Percentiles rank a stretch among this genome's conserved stretches.
phyloP scores from a whole-genome alignment of 2,329 filamentous ascomycete species.

The Helotiales sp. region DNA sequence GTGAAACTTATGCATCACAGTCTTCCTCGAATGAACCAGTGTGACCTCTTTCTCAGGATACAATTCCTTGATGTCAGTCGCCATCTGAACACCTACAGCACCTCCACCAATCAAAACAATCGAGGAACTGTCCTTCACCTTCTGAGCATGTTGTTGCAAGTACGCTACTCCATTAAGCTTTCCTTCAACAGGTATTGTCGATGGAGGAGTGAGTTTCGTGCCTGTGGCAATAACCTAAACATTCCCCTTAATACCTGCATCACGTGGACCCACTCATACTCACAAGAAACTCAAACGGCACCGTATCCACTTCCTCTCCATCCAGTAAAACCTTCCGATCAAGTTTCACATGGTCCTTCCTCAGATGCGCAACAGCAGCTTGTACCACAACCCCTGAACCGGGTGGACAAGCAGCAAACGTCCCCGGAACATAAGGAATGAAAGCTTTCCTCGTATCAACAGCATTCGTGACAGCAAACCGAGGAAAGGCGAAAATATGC shows the following conservation, averaged over 20 bases:
- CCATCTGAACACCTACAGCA: conserved; percentile 50
- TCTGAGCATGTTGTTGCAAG: conserved; percentile 34
- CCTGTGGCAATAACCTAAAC: conserved; percentile 48
- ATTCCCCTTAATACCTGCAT: conserved; percentile 29
- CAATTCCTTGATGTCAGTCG: conserved; percentile 46
- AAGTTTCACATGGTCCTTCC: not conserved
- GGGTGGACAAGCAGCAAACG: not conserved
- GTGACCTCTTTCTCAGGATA: conserved; percentile 48
- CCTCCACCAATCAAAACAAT: conserved; percentile 45
- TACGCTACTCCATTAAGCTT: conserved; percentile 34
- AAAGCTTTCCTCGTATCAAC: conserved; percentile 47
- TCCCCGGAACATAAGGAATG: conserved; percentile 42
- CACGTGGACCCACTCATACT: no score
- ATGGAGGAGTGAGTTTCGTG: conserved; percentile 35
- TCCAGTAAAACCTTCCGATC: not conserved
- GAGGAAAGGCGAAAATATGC: conserved; percentile 48
- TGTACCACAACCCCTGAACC: not conserved
- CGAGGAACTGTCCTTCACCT: conserved; percentile 28
- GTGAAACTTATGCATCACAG: not conserved
- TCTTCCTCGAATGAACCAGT: conserved; percentile 47
- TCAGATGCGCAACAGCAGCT: not conserved
- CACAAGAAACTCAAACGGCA: not conserved
- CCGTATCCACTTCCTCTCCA: not conserved
- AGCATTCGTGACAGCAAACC: conserved; percentile 44
- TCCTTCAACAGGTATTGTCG: conserved; percentile 32